A percentile compares a stretch with the other conserved stretches of the same genome.
phyloP scores from a whole-genome alignment of 495 filamentous ascomycete species.

The Aspergillus nidulans region DNA sequence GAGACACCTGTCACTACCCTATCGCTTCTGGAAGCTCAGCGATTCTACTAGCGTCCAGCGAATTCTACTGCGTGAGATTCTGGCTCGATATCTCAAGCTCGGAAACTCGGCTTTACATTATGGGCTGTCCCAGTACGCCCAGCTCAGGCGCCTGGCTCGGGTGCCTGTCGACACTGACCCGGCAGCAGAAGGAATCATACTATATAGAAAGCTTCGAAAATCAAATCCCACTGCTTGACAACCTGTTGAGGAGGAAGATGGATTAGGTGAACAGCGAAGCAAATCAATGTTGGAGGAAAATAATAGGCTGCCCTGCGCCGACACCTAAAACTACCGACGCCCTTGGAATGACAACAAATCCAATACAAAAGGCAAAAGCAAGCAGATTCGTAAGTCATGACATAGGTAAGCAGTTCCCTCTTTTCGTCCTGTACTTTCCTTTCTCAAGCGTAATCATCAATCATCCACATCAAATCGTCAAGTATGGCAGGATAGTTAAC shows the following conservation, averaged over 20 bases:
- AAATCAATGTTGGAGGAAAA: too few species aligned
- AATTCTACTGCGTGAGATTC: background rate
- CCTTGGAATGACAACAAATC: background rate
- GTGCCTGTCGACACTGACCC: too few species aligned
- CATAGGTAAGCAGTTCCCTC: background rate
- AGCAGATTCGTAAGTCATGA: slow-evolving; percentile 7
- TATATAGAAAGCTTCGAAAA: too few species aligned
- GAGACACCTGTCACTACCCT: background rate
- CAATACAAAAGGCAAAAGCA: background rate
- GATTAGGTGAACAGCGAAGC: too few species aligned
- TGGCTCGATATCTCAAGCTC: background rate
- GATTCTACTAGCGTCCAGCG: background rate
- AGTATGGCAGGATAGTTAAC: background rate
- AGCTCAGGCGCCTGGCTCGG: too few species aligned
- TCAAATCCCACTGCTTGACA: too few species aligned
- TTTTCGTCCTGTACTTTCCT: background rate
- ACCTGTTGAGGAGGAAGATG: too few species aligned
- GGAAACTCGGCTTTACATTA: background rate
- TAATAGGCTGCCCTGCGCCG: background rate
- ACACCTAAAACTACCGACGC: background rate
- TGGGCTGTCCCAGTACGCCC: too few species aligned
- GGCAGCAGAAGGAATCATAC: too few species aligned
- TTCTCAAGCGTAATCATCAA: slow-evolving; percentile 11
- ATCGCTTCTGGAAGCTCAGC: slow-evolving; percentile 5
- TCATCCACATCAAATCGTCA: slow-evolving; percentile 6